These are phyloP conservation scores for Paxillus ammoniavirescens DNA, from an alignment of 768 basidiomycete genomes.

Conservation along the genomic window DNA sequence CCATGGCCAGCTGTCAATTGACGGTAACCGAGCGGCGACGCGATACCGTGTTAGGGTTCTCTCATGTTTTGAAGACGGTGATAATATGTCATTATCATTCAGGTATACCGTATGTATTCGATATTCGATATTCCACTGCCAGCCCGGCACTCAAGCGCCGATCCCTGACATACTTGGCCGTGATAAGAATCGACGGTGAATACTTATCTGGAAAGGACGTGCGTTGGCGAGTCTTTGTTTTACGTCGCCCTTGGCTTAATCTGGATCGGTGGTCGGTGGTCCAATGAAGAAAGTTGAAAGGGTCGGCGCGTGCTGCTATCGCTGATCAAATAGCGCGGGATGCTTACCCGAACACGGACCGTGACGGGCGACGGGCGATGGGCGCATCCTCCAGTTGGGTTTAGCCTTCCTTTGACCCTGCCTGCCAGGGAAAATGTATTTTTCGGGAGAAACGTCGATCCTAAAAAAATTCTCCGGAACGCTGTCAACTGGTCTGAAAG, in stretches of 20 bases:
- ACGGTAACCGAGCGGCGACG: neutral
- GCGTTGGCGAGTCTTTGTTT: slow-evolving; percentile 23
- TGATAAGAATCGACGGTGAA: neutral
- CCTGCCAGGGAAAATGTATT: no score
- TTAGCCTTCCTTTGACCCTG: no score
- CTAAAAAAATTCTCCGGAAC: no score
- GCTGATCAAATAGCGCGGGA: neutral
- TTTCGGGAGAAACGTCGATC: no score
- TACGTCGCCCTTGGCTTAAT: slow-evolving; percentile 13
- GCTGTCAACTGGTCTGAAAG: no score
- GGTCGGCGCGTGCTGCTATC: slow-evolving; percentile 1
- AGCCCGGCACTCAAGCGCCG: no score
- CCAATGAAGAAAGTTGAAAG: slow-evolving; percentile 20
- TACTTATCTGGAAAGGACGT: slow-evolving; percentile 4
- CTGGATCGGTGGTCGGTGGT: slow-evolving; percentile 5
- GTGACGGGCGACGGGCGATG: no score
- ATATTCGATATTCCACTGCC: no score
- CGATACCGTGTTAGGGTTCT: neutral
- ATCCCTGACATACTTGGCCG: neutral
- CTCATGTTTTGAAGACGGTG: neutral
- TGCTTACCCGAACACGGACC: no score
- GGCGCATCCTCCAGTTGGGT: no score
- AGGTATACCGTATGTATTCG: no score
- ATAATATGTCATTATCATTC: no score
- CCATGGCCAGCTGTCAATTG: neutral